Evolutionary conservation across 163 green algal genomes (phyloP), one percentile per base, ranked within the genome.

Genomic region (Scenedesmus sp.): DNA sequence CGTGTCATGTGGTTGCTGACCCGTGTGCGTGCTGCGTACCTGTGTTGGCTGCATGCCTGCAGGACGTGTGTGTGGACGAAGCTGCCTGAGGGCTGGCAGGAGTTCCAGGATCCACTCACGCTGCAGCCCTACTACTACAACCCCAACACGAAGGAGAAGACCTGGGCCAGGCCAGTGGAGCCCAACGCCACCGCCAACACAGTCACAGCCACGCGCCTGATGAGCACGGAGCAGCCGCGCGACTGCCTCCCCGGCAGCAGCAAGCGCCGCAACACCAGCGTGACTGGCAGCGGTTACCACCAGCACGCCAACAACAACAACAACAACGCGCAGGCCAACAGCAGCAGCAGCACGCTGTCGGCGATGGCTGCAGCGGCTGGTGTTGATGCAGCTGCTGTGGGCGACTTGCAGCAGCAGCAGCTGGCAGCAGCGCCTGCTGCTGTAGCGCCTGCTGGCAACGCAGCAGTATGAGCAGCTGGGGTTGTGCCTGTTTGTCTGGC

Each of bases 51-150:
- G 44, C 3, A 6, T 43, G 43, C 33, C 78, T 33, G 22, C 80
- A 92, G 96, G 90, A 95, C 93, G 18, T 98, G 96, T 85, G 92
- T 98, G 76, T 98, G 94, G 94, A 85, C 93, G 35, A 93, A 94
- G n/a, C 93, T 98, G 80, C 96, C 96, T 0, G 94, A 97, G 61
- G 96, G 96, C 26, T 98, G 96, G 96, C 73, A 78, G 65, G 96
- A 97, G 90, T 93, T 95, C 81, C 87, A 92, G 15, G 95, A 97
- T 70, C 89, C 92, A 0, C 89, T 93, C 44, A 94, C 93, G 13
- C 83, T 80, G 43, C 94, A 94, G 89, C 92, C 95, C 18, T 98
- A 94, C 86, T 98, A 97, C 90, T 93, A 95, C 65, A 94, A 97
- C 82, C 85, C 76, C 26, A 73, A 35, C 15, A 96, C 91, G 3